Percentiles rank a stretch among this genome's conserved stretches.
Conservation (phyloP, 2,329 filamentous ascomycete species). For the Fusarium tuaranense region DNA sequence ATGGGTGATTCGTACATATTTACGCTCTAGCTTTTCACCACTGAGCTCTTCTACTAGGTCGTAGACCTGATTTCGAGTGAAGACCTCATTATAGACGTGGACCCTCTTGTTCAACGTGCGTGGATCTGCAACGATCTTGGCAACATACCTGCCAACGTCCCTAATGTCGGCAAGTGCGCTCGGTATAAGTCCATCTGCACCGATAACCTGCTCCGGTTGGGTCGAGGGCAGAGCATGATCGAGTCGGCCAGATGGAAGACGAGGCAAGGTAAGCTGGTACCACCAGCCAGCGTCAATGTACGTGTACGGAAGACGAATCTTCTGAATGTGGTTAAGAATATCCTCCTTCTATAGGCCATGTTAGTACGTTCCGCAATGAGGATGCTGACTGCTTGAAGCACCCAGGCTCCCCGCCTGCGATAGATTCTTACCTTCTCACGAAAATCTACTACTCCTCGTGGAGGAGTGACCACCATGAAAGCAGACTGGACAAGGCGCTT, state of each 20-base stretch:
- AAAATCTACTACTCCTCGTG: neutral
- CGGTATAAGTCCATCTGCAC: constrained; percentile 54
- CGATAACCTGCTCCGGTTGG: neutral
- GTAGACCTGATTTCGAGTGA: constrained; percentile 59
- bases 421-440: neutral
- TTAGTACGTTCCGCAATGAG: neutral
- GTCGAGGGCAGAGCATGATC: neutral
- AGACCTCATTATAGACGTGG: constrained; percentile 59
- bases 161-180: constrained; percentile 59
- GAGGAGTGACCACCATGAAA: neutral
- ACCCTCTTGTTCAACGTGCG: constrained; percentile 65
- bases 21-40: constrained; percentile 58
- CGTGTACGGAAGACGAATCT: neutral
- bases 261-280: neutral
- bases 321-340: neutral
- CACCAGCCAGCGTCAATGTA: neutral
- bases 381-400: too few relatives aligned
- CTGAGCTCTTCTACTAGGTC: constrained; percentile 57
- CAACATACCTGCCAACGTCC: constrained; percentile 64
- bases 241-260: neutral
- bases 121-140: constrained; percentile 61
- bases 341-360: neutral
- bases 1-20: neutral
- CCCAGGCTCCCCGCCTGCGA: neutral
- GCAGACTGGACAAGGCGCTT: neutral